Evolutionary conservation across 1,284 basidiomycete species (phyloP).

Genomic region (Ganoderma resinaceum): DNA sequence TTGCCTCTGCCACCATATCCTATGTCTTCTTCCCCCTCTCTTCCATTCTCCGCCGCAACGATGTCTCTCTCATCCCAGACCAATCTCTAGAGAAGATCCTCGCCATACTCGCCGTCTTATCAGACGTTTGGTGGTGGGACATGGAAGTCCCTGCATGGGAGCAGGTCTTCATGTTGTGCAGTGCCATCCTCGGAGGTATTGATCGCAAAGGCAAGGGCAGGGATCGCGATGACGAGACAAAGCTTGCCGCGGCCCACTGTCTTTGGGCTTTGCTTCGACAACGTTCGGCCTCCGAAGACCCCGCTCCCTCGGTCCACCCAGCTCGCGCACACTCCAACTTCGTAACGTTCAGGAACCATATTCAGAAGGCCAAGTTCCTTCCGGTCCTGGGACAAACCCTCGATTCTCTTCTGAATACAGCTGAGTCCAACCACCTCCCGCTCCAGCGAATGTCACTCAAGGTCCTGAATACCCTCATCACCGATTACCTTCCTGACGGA

Average conservation of each 20-base stretch:
- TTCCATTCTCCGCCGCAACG: conserved; percentile 78
- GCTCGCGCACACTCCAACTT: conserved; percentile 42
- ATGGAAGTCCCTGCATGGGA: conserved; percentile 76
- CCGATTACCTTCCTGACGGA: conserved; percentile 65
- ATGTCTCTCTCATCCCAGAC: conserved; percentile 74
- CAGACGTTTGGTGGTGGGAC: conserved; percentile 80
- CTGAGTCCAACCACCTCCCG: conserved; percentile 60
- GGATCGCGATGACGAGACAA: conserved; percentile 79
- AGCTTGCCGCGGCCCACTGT: conserved; percentile 66
- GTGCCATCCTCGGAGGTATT: conserved; percentile 70
- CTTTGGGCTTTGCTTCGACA: conserved; percentile 63
- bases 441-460: conserved; percentile 73
- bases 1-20: conserved; percentile 73
- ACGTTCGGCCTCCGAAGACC: conserved; percentile 49
- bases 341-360: conserved; percentile 52
- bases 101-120: conserved; percentile 64
- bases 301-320: conserved; percentile 32
- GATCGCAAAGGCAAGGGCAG: conserved; percentile 67
- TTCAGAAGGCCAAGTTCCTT: conserved; percentile 59
- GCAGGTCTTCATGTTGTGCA: conserved; percentile 84
- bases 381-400: conserved; percentile 87
- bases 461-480: conserved; percentile 63
- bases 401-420: conserved; percentile 67
- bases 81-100: conserved; percentile 81
- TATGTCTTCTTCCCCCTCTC: conserved; percentile 91